Base-by-base conservation (phyloP, 805 yeast species). In the Wickerhamomyces canadensis region DNA sequence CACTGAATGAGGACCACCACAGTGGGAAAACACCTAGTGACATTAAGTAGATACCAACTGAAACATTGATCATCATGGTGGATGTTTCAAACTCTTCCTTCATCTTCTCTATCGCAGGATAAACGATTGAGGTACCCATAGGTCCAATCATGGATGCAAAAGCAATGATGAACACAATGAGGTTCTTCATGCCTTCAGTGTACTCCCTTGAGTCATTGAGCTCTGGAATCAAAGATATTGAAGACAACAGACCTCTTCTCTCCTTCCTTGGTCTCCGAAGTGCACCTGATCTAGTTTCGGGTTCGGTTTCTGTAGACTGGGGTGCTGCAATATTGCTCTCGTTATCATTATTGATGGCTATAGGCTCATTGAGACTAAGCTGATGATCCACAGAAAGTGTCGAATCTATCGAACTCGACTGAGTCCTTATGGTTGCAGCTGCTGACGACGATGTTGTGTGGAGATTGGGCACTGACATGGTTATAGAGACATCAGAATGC, bases 1-100 rank as follows among this genome's bases (percentile, higher is more conserved):
- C 95, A 28, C 88, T 78, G 40, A 84, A 71, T 9, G 81, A 75
- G 6, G 91, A 80, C 95, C 95, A 87, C 93, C 95, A 86, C 31
- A 87, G 54, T 2, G 96, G 95, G 49, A 84, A 78, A 2, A 87
- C 65, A 13, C 95, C 96, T 25, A 87, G 53, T 1, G 88, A 68
- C 12, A 85, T 52, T 19, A 85, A 60, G 54, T 85, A 87, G 11
- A 86, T 70, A 47, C 95, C 96, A 35, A 85, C 86, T 2, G 91
- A 77, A 14, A 86, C 68, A 51, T 85, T 86, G 19, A 85, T 86
- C 49, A 74, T 67, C 21, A 78, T 62, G 1, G 70, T 71, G 5
- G 74, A 51, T 0, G 94, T 80, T 30, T 78, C 31, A 14, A 84
- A 67, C 15, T 74, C 76, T 1, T 47, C 43, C 5, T 72, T 70